phyloP scores from a whole-genome alignment of 345 rosid species.

The Nasturtium officinale region DNA sequence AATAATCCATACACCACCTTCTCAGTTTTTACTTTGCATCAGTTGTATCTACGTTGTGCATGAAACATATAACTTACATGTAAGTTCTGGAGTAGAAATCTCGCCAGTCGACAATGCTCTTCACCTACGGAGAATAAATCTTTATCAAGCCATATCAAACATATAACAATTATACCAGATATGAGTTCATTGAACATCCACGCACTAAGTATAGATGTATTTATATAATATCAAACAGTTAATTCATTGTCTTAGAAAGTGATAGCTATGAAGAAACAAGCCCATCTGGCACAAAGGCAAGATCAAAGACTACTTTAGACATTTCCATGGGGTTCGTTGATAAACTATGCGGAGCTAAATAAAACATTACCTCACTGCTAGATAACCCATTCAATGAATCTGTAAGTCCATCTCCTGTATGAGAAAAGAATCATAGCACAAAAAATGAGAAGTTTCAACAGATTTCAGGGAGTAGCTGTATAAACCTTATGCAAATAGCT shows the following conservation, averaged over 20 bases:
- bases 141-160: conserved; percentile 22
- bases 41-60: background rate
- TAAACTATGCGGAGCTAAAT: background rate
- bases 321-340: background rate
- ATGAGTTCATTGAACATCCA: conserved; percentile 6
- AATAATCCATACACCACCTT: background rate
- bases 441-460: conserved; percentile 2
- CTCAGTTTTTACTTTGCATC: background rate
- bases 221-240: background rate
- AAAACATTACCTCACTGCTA: conserved; percentile 67
- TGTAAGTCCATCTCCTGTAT: conserved; percentile 87
- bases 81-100: conserved; percentile 83
- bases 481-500: conserved; percentile 1
- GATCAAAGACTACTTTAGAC: conserved; percentile 5
- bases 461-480: conserved; percentile 9
- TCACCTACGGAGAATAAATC: conserved; percentile 54
- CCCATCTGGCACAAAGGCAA: conserved; percentile 4
- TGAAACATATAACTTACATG: conserved; percentile 56
- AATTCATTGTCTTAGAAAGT: background rate
- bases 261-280: conserved; percentile 1
- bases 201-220: background rate
- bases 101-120: conserved; percentile 90
- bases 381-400: conserved; percentile 77
- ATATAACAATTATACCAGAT: conserved; percentile 16
- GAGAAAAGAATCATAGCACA: conserved; percentile 33